Conservation (phyloP, 2,329 filamentous ascomycete species). For the Paracorniculantispora psalliotae region DNA sequence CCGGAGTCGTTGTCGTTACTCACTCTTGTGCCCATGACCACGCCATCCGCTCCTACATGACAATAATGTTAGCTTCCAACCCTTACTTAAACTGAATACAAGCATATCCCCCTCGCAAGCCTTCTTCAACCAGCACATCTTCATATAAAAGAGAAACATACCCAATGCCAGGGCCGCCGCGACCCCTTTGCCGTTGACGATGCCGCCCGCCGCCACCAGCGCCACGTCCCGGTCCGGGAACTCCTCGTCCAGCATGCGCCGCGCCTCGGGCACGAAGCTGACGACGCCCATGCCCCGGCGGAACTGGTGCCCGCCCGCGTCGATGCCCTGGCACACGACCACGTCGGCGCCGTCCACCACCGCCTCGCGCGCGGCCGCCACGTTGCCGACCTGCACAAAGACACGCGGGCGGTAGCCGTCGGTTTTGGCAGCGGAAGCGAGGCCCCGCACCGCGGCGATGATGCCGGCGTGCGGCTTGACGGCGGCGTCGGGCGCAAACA, state of each 20-base stretch:
- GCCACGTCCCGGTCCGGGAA: conserved; percentile 30
- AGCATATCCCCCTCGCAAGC: too few species aligned
- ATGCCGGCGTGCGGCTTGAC: conserved; percentile 34
- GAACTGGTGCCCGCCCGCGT: conserved; percentile 61
- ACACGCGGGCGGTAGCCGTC: conserved; percentile 36
- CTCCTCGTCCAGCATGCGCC: conserved; percentile 38
- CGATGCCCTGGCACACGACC: conserved; percentile 57
- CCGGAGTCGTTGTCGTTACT: too few species aligned
- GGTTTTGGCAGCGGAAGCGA: conserved; percentile 15
- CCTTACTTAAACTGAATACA: too few species aligned
- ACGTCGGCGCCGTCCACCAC: conserved; percentile 49
- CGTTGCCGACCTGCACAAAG: conserved; percentile 59
- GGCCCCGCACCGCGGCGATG: conserved; percentile 29
- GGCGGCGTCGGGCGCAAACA: conserved; percentile 55
- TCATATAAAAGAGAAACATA: conserved; percentile 22
- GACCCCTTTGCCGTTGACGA: conserved; percentile 50
- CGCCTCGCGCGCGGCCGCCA: conserved; percentile 48
- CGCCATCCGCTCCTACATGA: conserved; percentile 40
- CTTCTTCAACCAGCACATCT: too few species aligned
- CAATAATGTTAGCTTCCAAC: too few species aligned
- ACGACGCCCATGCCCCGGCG: conserved; percentile 49
- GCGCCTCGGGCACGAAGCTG: conserved; percentile 53
- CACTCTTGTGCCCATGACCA: conserved; percentile 40
- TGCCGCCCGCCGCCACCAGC: conserved; percentile 56
- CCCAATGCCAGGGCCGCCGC: conserved; percentile 52